A percentile compares a stretch with the other conserved stretches of the same genome.
Evolutionary conservation across 2,329 filamentous ascomycete species (phyloP).

Genomic region (Diaporthe sp.): DNA sequence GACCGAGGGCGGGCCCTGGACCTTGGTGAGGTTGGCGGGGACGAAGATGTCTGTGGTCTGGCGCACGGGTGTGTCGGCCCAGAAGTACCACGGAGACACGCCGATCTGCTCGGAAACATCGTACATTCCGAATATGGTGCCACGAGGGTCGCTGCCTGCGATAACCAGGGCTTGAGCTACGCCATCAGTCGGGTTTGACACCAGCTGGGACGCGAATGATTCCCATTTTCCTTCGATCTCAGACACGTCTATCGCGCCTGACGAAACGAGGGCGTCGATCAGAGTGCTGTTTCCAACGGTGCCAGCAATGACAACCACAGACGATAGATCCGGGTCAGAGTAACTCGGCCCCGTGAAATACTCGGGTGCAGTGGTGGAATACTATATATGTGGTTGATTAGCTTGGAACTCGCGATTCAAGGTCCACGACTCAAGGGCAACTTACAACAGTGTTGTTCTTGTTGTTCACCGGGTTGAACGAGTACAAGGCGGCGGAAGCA

Average conservation of each 20-base stretch:
- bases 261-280: constrained; percentile 70
- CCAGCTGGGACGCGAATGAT: constrained; percentile 72
- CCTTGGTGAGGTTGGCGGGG: constrained; percentile 59
- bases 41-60: constrained; percentile 69
- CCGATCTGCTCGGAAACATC: constrained; percentile 81
- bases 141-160: constrained; percentile 75
- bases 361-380: constrained; percentile 56
- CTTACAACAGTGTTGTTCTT: constrained; percentile 63
- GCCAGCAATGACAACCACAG: constrained; percentile 75
- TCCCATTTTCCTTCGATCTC: constrained; percentile 77
- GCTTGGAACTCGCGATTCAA: not conserved
- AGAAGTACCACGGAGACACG: constrained; percentile 79
- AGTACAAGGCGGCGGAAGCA: constrained; percentile 49
- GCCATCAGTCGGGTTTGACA: constrained; percentile 70
- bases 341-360: constrained; percentile 62
- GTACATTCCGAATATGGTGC: constrained; percentile 79
- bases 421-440: not conserved
- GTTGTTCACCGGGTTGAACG: constrained; percentile 59
- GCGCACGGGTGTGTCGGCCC: constrained; percentile 72
- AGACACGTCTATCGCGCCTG: constrained; percentile 70
- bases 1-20: constrained; percentile 72
- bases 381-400: constrained; percentile 50
- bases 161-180: constrained; percentile 74
- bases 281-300: constrained; percentile 75
- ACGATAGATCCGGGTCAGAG: constrained; percentile 56